Percentiles rank a stretch among this genome's conserved stretches.
These are phyloP conservation scores for Pseudogymnoascus sp. DNA, from an alignment of 2,329 filamentous ascomycete species.

Conservation along the genomic window DNA sequence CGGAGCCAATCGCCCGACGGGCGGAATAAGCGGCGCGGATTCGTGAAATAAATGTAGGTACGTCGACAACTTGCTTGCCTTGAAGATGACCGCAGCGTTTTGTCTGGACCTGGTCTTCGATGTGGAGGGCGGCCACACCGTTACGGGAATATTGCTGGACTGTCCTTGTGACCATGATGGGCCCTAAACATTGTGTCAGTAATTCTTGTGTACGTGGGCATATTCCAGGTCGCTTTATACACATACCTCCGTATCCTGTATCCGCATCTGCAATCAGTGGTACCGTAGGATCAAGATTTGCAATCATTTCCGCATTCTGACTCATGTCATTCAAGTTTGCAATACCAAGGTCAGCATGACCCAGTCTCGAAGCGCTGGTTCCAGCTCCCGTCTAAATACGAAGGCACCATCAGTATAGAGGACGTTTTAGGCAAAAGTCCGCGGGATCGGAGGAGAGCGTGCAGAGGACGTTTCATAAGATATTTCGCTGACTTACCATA, in stretches of 20 bases:
- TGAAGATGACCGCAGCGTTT: slow-evolving; percentile 59
- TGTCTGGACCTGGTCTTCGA: slow-evolving; percentile 56
- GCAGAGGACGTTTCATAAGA: not conserved
- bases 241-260: slow-evolving; percentile 42
- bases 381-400: slow-evolving; percentile 41
- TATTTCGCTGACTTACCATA: slow-evolving; percentile 43
- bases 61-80: slow-evolving; percentile 52
- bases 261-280: slow-evolving; percentile 45
- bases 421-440: too few relatives aligned
- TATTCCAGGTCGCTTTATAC: too few relatives aligned
- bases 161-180: slow-evolving; percentile 46
- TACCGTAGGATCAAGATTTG: slow-evolving; percentile 39
- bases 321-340: slow-evolving; percentile 45
- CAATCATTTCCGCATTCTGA: slow-evolving; percentile 45
- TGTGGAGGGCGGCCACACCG: slow-evolving; percentile 52
- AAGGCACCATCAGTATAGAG: too few relatives aligned
- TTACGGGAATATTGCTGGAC: slow-evolving; percentile 43
- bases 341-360: slow-evolving; percentile 43
- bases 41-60: slow-evolving; percentile 45
- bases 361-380: slow-evolving; percentile 40
- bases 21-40: slow-evolving; percentile 49
- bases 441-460: not conserved
- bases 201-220: too few relatives aligned
- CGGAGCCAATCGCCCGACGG: slow-evolving; percentile 40
- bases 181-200: slow-evolving; percentile 15